Evolutionary conservation across 164 flowering plant genomes (phyloP).

Genomic region (Piper longum): DNA sequence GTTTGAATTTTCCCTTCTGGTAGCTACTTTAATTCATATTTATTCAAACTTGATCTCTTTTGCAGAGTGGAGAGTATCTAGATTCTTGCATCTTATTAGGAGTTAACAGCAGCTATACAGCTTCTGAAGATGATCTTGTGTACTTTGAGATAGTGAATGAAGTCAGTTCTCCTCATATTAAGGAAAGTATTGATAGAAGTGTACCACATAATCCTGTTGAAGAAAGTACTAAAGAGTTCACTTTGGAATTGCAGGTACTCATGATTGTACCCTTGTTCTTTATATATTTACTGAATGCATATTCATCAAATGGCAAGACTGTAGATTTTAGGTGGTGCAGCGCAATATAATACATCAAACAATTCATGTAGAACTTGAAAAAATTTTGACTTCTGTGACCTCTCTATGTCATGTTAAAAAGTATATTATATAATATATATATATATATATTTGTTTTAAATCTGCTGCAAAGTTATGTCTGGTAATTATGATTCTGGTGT

Average conservation of each 20-base stretch:
- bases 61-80: conserved; percentile 67
- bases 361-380: too few species aligned
- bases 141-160: conserved; percentile 31
- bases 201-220: conserved; percentile 19
- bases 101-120: conserved; percentile 73
- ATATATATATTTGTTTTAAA: too few species aligned
- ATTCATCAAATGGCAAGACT: too few species aligned
- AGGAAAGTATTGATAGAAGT: conserved; percentile 11
- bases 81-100: conserved; percentile 81
- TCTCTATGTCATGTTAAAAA: too few species aligned
- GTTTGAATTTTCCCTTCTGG: neutral
- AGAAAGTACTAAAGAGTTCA: conserved; percentile 32
- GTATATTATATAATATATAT: too few species aligned
- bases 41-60: conserved; percentile 1
- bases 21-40: neutral
- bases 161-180: conserved; percentile 14
- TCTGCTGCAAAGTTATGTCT: too few species aligned
- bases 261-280: neutral
- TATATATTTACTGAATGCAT: too few species aligned
- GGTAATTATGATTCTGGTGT: too few species aligned
- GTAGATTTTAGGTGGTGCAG: too few species aligned
- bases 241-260: conserved; percentile 72
- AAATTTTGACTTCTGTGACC: too few species aligned
- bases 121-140: conserved; percentile 51
- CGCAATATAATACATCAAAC: too few species aligned